Evolutionary conservation across 1,284 basidiomycete genomes (phyloP).

Genomic region (Phlebopus sp.): DNA sequence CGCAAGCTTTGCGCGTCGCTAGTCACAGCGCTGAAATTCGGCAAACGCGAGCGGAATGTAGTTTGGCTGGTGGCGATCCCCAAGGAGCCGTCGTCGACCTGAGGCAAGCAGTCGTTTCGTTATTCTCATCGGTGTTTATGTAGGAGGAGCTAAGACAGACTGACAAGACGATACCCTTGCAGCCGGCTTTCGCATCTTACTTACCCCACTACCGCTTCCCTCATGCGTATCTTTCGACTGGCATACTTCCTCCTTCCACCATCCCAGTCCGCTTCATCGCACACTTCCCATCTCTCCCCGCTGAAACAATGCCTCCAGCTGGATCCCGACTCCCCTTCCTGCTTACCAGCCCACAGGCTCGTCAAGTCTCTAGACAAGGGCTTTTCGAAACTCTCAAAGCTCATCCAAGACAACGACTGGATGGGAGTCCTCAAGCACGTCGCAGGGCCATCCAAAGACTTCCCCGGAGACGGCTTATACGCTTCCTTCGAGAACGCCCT

Average conservation of each 20-base stretch:
- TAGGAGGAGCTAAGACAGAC: no score
- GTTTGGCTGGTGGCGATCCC: constrained; percentile 73
- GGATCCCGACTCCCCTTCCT: constrained; percentile 89
- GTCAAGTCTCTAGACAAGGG: constrained; percentile 79
- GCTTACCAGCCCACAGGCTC: constrained; percentile 75
- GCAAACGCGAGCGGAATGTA: constrained; percentile 75
- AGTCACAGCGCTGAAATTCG: constrained; percentile 70
- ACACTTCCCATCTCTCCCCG: constrained; percentile 58
- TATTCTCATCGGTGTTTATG: no score
- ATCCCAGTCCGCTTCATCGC: constrained; percentile 37
- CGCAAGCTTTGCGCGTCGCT: constrained; percentile 66
- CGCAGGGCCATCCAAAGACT: constrained; percentile 48
- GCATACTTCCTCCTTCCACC: constrained; percentile 79
- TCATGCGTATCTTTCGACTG: constrained; percentile 75
- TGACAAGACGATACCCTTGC: no score
- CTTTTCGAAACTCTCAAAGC: constrained; percentile 71
- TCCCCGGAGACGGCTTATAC: constrained; percentile 54
- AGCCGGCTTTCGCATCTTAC: constrained; percentile 77
- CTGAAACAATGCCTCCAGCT: constrained; percentile 90
- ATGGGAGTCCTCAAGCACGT: constrained; percentile 63
- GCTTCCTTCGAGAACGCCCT: constrained; percentile 66
- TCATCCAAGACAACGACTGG: constrained; percentile 69
- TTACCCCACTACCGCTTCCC: constrained; percentile 62
- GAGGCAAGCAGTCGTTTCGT: no score
- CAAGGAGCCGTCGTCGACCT: constrained; percentile 84